Conservation (phyloP, 352 stramenopile species). For the Phytophthora nicotianae region DNA sequence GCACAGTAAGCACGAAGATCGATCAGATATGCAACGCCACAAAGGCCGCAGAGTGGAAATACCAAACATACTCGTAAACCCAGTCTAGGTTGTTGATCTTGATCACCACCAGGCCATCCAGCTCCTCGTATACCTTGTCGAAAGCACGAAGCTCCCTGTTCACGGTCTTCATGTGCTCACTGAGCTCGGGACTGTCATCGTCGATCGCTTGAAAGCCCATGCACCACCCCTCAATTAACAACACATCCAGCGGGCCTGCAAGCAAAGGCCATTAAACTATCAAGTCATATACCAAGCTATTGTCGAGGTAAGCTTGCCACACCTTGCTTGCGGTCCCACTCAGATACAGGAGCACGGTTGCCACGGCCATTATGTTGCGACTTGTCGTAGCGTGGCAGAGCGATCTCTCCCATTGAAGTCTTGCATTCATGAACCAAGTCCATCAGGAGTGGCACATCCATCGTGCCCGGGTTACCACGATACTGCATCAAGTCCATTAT, state of each 20-base stretch:
- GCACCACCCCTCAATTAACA: slow-evolving; percentile 88
- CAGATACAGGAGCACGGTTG: slow-evolving; percentile 58
- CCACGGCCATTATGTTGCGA: slow-evolving; percentile 72
- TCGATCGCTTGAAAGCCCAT: slow-evolving; percentile 77
- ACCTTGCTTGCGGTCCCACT: slow-evolving; percentile 74
- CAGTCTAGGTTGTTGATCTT: slow-evolving; percentile 75
- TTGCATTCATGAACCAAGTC: slow-evolving; percentile 68
- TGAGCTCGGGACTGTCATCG: slow-evolving; percentile 39
- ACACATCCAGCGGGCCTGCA: slow-evolving; percentile 75
- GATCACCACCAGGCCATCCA: slow-evolving; percentile 76
- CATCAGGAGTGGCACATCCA: slow-evolving; percentile 74
- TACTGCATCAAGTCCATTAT: slow-evolving; percentile 44
- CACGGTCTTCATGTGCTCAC: slow-evolving; percentile 61
- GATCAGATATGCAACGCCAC: slow-evolving; percentile 8
- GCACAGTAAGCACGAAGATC: slow-evolving; percentile 5
- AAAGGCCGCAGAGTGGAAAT: not conserved
- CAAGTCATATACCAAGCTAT: slow-evolving; percentile 5
- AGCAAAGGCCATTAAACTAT: slow-evolving; percentile 3
- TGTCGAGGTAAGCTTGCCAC: not conserved
- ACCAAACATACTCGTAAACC: slow-evolving; percentile 77
- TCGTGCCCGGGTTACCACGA: slow-evolving; percentile 82
- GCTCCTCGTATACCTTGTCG: slow-evolving; percentile 65
- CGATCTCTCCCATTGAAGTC: slow-evolving; percentile 42
- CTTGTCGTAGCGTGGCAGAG: slow-evolving; percentile 82
- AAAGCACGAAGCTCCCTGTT: slow-evolving; percentile 70